Percentiles rank a stretch among this genome's conserved stretches.
phyloP scores from a whole-genome alignment of 2,329 filamentous ascomycete genomes.

The Eurotiales sp. region DNA sequence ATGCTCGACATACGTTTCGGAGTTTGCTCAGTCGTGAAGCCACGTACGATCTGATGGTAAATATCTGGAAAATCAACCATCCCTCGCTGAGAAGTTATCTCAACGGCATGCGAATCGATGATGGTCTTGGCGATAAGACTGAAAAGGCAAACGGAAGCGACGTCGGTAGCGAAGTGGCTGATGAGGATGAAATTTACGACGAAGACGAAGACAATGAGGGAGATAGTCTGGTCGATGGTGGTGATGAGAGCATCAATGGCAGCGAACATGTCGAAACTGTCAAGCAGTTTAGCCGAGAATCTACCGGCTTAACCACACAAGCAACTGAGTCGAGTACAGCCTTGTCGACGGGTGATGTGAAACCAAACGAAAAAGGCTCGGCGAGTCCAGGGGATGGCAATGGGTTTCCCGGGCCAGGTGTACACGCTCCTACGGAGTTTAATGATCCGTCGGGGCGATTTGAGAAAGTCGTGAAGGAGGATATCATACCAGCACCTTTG shows the following conservation, averaged over 20 bases:
- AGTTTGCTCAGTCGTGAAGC: conserved; percentile 92
- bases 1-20: conserved; percentile 92
- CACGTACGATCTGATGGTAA: conserved; percentile 94
- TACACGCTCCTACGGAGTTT: conserved; percentile 82
- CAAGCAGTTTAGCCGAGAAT: conserved; percentile 65
- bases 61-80: conserved; percentile 97
- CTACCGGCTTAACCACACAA: conserved; percentile 51
- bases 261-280: conserved; percentile 46
- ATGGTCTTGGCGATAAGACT: conserved; percentile 82
- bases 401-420: conserved; percentile 81
- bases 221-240: conserved; percentile 60
- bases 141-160: conserved; percentile 71
- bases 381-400: conserved; percentile 28
- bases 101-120: conserved; percentile 79
- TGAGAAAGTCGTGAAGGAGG: conserved; percentile 80
- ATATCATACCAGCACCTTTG: conserved; percentile 78
- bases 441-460: conserved; percentile 75
- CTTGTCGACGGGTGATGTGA: conserved; percentile 31
- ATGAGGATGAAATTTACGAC: conserved; percentile 60
- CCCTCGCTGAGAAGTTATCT: conserved; percentile 86
- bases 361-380: conserved; percentile 48
- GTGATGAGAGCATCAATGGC: conserved; percentile 50
- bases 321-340: conserved; percentile 38
- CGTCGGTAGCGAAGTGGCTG: conserved; percentile 71
- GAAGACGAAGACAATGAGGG: conserved; percentile 52